phyloP scores from a whole-genome alignment of 2,329 filamentous ascomycete genomes.

The Fusarium anguioides region DNA sequence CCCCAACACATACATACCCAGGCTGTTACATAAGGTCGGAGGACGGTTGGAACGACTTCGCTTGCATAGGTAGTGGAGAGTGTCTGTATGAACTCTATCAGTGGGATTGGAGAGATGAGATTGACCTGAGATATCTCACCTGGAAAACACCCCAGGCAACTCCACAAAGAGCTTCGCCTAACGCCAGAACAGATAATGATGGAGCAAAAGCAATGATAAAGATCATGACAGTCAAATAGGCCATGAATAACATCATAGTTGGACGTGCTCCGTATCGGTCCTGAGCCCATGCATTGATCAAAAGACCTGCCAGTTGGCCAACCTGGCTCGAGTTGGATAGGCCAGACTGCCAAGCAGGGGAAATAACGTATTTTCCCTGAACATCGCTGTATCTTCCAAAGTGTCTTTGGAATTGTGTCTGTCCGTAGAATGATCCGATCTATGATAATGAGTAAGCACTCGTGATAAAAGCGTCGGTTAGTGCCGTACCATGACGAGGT shows the following conservation, averaged over 20 bases:
- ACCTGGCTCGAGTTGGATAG: constrained; percentile 56
- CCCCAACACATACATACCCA: constrained; percentile 59
- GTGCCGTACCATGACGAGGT: constrained; percentile 52
- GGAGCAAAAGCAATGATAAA: constrained; percentile 48
- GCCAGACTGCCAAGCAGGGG: constrained; percentile 59
- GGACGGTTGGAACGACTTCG: constrained; percentile 50
- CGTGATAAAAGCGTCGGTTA: background rate
- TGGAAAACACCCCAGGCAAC: constrained; percentile 51
- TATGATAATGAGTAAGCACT: background rate
- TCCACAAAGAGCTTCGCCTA: constrained; percentile 50
- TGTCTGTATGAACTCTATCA: constrained; percentile 42
- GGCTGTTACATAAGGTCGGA: constrained; percentile 55
- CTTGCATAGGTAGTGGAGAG: constrained; percentile 58
- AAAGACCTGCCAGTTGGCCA: constrained; percentile 58
- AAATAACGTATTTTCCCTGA: constrained; percentile 51
- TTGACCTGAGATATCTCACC: background rate
- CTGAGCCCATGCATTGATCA: constrained; percentile 55
- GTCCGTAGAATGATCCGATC: constrained; percentile 27
- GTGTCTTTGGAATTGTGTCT: constrained; percentile 26
- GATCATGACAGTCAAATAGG: constrained; percentile 14
- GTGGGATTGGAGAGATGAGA: too few relatives aligned
- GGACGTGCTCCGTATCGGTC: constrained; percentile 50
- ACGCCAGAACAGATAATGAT: constrained; percentile 50
- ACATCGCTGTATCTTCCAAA: constrained; percentile 12
- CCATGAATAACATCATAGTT: constrained; percentile 40